Conservation (phyloP, 352 stramenopile species). For the Phytophthora pluvialis region DNA sequence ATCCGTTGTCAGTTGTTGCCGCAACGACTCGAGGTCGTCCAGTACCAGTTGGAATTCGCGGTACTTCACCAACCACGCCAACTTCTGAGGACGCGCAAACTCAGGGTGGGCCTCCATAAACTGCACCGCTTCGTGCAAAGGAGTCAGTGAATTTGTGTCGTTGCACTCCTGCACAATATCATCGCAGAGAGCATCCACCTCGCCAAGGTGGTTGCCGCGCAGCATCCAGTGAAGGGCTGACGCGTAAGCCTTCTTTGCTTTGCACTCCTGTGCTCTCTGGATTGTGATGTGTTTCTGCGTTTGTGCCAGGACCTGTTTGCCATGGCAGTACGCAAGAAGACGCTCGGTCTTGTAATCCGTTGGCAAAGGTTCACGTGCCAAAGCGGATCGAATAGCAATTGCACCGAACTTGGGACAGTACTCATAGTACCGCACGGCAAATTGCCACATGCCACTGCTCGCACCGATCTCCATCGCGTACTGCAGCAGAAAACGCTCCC, state of each 20-base stretch:
- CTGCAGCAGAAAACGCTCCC: constrained; percentile 66
- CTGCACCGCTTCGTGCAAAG: constrained; percentile 72
- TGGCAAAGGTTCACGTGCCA: constrained; percentile 54
- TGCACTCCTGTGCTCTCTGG: constrained; percentile 51
- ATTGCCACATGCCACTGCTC: constrained; percentile 70
- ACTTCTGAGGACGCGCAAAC: constrained; percentile 51
- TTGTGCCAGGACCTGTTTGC: constrained; percentile 47
- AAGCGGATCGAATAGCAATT: constrained; percentile 42
- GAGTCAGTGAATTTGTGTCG: constrained; percentile 38
- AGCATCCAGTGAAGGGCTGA: constrained; percentile 73
- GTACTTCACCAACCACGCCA: constrained; percentile 73
- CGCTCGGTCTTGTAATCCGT: constrained; percentile 70
- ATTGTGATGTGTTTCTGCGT: constrained; percentile 46
- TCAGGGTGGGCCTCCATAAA: constrained; percentile 63
- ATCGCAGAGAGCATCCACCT: constrained; percentile 65
- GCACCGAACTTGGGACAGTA: constrained; percentile 60
- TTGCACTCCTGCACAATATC: constrained; percentile 59
- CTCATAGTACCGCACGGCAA: constrained; percentile 71
- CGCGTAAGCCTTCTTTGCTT: constrained; percentile 45
- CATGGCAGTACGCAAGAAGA: constrained; percentile 60
- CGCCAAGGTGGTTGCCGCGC: constrained; percentile 60
- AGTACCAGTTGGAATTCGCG: constrained; percentile 74
- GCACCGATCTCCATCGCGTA: constrained; percentile 73
- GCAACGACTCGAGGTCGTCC: constrained; percentile 62
- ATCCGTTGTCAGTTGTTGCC: constrained; percentile 31